Conservation (phyloP, 768 basidiomycete genomes). For the Russula earlei region DNA sequence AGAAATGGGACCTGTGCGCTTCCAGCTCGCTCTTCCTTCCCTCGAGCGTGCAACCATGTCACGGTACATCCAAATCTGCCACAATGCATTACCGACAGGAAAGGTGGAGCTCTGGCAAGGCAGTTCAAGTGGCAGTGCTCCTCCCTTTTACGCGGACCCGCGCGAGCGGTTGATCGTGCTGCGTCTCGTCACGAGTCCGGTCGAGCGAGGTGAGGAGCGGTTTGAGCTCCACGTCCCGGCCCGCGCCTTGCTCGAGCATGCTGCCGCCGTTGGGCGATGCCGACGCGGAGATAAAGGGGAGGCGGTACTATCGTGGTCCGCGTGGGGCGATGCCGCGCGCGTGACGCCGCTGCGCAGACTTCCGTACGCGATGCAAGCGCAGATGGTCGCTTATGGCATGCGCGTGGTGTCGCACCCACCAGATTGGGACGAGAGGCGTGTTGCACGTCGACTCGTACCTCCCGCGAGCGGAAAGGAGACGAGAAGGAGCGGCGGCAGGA, state of each 20-base stretch:
- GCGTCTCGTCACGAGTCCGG: constrained; percentile 5
- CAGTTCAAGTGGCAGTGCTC: not conserved
- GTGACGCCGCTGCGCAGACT: not conserved
- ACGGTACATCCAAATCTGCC: constrained; percentile 7
- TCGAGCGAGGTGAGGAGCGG: constrained; percentile 4
- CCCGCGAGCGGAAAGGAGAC: not conserved
- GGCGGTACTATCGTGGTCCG: not conserved
- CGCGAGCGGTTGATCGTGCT: constrained; percentile 1
- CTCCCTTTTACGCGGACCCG: constrained; percentile 7
- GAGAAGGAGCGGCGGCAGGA: no score
- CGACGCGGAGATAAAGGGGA: not conserved
- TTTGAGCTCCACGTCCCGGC: constrained; percentile 9
- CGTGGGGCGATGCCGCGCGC: not conserved
- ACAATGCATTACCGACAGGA: not conserved
- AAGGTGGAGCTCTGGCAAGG: not conserved
- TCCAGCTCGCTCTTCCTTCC: constrained; percentile 3
- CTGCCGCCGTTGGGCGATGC: not conserved
- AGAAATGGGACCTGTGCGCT: not conserved
- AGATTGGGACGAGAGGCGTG: not conserved
- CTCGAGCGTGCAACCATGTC: not conserved
- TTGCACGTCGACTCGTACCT: constrained; percentile 7
- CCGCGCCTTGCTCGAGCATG: not conserved
- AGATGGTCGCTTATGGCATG: constrained; percentile 9
- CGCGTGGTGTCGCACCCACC: constrained; percentile 3
- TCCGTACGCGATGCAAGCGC: not conserved